Percentiles rank a stretch among this genome's conserved stretches.
phyloP scores from a whole-genome alignment of 257 asterid genomes.

The Solanum bulbocastanum region DNA sequence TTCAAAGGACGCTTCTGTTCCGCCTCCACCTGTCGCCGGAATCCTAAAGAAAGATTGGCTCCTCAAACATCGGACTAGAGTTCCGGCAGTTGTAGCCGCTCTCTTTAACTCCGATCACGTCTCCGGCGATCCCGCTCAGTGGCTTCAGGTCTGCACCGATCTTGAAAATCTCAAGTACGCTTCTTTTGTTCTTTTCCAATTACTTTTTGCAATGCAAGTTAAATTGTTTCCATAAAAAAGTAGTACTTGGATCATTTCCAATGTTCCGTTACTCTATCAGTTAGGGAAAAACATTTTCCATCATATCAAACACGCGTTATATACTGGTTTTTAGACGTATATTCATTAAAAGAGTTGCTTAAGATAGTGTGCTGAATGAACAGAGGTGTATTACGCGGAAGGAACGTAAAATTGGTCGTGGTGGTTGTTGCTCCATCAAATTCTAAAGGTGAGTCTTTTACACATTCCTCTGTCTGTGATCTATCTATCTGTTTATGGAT shows the following conservation, averaged over 20 bases:
- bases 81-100: constrained; percentile 84
- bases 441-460: constrained; percentile 46
- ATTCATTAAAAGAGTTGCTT: background rate
- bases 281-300: background rate
- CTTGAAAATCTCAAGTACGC: constrained; percentile 82
- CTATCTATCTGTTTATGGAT: background rate
- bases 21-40: constrained; percentile 35
- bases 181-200: background rate
- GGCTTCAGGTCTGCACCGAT: constrained; percentile 94
- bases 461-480: background rate
- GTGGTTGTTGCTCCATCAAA: constrained; percentile 55
- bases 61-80: constrained; percentile 82
- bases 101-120: constrained; percentile 57
- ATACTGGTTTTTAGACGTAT: background rate
- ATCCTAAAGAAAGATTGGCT: constrained; percentile 78
- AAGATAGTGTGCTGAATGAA: background rate
- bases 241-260: background rate
- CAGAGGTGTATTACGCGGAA: constrained; percentile 67
- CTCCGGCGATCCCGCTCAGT: constrained; percentile 87
- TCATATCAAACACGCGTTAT: background rate
- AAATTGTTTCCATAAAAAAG: background rate
- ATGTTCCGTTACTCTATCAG: background rate
- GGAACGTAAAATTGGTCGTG: constrained; percentile 76
- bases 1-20: constrained; percentile 28
- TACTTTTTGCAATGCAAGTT: background rate